Base-by-base conservation (phyloP, 2,329 filamentous ascomycete species). In the Botrytis medusae region DNA sequence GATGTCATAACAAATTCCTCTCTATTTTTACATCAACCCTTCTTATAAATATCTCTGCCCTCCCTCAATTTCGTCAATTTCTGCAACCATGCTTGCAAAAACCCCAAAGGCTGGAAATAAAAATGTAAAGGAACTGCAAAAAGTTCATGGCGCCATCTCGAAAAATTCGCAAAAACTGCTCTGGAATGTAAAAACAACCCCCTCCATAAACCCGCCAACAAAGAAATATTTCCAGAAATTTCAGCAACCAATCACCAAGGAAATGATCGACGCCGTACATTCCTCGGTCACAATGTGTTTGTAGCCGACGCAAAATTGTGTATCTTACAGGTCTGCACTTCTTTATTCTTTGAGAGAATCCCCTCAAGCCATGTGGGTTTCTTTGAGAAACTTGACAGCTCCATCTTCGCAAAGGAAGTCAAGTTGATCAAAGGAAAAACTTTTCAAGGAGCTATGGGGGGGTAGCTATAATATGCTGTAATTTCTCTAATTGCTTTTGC, bases 261-360 rank as follows among this genome's bases (percentile, higher is more conserved):
- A 42, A 65, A 25, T 69, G 65, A 69, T 69, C 48, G 37, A 69
- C 65, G 37, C 65, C 48, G 32, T 69, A 42, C 65, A 69, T 69
- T 69, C 65, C 65, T 69, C 65, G 48, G 48, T 57, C 65, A 69
- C 65, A 69, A 69, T 69, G 65, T 69, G 65, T 69, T 69, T 69
- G 65, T 69, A 57, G 65, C 65, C 65, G 48, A 57, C 22, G 20
- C 5, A 68, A 57, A 54, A 22, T 12, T 42, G 18, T 42, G 20
- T 22, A 54, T 46, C n/a, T 51, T 4, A 51, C 46, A 68, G 32
- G 10, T 29, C 25, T 6, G 12, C 6, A 40, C 8, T 22, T 69
- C 65, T 69, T 69, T 69, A 32, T 57, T 69, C 48, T 42, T 69
- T 57, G 48, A 69, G 48, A 2, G 34, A 57, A 69, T 7, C 34